Conservation (phyloP, 2,329 filamentous ascomycete species). For the Colletotrichum nymphaeae region DNA sequence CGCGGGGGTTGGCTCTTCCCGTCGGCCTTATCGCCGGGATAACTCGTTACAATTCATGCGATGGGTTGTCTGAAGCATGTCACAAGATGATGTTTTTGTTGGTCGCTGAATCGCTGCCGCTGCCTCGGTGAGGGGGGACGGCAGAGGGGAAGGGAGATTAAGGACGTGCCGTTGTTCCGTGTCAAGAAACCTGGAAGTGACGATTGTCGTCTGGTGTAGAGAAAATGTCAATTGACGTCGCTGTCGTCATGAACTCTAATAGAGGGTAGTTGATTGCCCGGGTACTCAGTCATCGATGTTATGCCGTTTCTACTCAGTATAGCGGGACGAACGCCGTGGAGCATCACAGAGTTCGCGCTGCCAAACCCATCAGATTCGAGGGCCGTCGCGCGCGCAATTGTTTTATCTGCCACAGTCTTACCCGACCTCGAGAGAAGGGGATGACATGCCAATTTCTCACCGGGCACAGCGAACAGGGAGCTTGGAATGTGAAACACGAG, state of each 20-base stretch:
- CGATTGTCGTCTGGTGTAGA: not conserved
- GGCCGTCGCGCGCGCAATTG: not conserved
- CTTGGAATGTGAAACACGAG: slow-evolving; percentile 28
- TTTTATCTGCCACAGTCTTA: not conserved
- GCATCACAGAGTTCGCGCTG: not conserved
- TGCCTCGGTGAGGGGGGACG: not conserved
- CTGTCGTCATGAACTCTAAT: not conserved
- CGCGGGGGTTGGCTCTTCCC: not conserved
- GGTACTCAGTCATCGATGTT: not conserved
- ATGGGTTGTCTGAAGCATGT: slow-evolving; percentile 1
- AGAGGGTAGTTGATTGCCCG: not conserved
- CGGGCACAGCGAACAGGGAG: slow-evolving; percentile 2
- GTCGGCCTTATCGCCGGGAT: slow-evolving; percentile 2
- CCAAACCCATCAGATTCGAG: not conserved
- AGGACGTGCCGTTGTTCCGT: not conserved
- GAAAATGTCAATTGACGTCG: not conserved
- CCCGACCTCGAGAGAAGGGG: not conserved
- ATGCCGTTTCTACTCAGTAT: too few relatives aligned
- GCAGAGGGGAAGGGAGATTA: not conserved
- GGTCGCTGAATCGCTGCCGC: not conserved
- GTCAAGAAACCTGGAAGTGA: not conserved
- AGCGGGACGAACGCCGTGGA: not conserved
- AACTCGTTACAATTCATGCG: not conserved
- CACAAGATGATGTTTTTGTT: not conserved
- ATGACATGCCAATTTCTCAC: not conserved